These are phyloP conservation scores for Xylaria longipes DNA, from an alignment of 495 filamentous ascomycete species.

Conservation along the genomic window DNA sequence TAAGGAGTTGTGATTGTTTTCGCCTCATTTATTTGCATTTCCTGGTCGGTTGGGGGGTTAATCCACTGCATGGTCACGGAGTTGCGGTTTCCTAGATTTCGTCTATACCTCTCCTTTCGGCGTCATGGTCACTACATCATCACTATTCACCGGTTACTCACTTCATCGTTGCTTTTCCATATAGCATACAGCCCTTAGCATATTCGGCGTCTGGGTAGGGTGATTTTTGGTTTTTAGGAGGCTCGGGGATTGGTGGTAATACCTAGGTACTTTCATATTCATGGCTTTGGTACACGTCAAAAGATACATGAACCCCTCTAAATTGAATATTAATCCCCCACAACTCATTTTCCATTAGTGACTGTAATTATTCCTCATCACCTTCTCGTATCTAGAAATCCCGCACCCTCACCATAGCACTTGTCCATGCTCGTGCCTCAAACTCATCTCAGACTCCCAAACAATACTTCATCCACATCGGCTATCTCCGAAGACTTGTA, in stretches of 20 bases:
- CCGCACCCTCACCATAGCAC: not conserved
- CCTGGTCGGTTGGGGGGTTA: not conserved
- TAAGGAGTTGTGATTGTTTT: conserved; percentile 36
- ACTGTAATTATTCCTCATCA: not conserved
- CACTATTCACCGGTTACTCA: not conserved
- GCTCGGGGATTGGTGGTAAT: conserved; percentile 12
- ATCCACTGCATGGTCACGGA: conserved; percentile 21
- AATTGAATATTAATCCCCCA: not conserved
- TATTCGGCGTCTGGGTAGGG: conserved; percentile 12
- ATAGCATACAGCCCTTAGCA: conserved; percentile 6
- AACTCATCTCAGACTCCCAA: not conserved
- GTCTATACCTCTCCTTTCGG: not conserved
- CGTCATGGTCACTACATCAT: conserved; percentile 19
- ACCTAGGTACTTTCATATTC: conserved; percentile 4
- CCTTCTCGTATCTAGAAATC: not conserved
- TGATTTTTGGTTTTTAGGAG: not conserved
- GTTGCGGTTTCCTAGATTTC: conserved; percentile 10
- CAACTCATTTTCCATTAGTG: not conserved
- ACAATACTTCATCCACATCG: not conserved
- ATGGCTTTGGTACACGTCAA: not conserved
- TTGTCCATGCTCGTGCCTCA: not conserved
- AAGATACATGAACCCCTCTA: conserved; percentile 1
- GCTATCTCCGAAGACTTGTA: not conserved
- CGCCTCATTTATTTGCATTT: conserved; percentile 8
- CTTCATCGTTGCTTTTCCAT: conserved; percentile 14